Evolutionary conservation across 345 rosid genomes (phyloP), one percentile per base, ranked within the genome.

Genomic region (Pistacia atlantica): DNA sequence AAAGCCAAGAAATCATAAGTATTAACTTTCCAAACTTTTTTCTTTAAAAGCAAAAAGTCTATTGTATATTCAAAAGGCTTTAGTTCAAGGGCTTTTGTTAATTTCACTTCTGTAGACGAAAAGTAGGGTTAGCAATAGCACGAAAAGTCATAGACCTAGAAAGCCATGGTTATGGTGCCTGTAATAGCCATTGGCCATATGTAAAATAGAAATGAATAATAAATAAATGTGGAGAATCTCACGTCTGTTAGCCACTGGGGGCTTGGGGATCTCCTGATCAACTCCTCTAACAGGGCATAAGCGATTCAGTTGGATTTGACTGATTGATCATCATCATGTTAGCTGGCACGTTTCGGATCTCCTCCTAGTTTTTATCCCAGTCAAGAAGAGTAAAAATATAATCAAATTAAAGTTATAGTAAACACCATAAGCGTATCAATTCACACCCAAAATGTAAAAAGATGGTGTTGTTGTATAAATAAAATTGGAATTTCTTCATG

Each of bases 161-260:
- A 76, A 14, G n/a, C 52, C 52, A 54, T 38, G 35, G 25, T 25
- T 60, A 16, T 22, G 65, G 8, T 5, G 14, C 20, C 22, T 58
- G 55, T 16, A 46, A 4, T 49, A 17, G 25, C 22, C 38, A 58
- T 16, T 1, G 48, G 3, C 37, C 17, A 45, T 28, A 16, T 51
- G 55, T 51, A 14, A 51, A 51, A 14, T n/a, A 28, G 55, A 31
- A 58, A 31, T 62, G 2, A 59, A 25, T n/a, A 42, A 45, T 25
- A 58, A 63, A 69, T 11, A 71, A 70, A 28, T 33, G 31, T 51
- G 42, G 59, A 56, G 72, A 77, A 64, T 80, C 90, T 87, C 84
- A 97, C 99, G 97, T 87, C 97, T 86, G 85, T 97, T 97, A 72
- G 85, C 88, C 0, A 82, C 83, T 4, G 92, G 91, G 6, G 97